These are phyloP conservation scores for Alnus glutinosa DNA, from an alignment of 306 rosid species.

Conservation along the genomic window DNA sequence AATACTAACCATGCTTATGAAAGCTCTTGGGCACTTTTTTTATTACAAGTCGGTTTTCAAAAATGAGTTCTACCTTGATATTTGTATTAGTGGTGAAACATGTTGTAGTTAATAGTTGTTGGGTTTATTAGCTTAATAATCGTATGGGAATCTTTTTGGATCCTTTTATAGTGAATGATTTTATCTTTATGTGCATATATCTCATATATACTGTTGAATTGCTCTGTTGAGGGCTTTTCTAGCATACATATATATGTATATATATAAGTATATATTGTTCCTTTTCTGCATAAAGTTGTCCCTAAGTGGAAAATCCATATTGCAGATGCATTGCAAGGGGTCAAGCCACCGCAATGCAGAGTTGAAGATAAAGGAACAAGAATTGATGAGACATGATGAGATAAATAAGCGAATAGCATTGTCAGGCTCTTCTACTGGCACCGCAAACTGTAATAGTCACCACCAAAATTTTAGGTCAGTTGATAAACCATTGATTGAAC, in stretches of 20 bases:
- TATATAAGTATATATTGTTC: no score
- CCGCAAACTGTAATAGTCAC: conserved; percentile 21
- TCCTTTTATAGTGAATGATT: not conserved
- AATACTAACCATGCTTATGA: no score
- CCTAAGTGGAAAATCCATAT: not conserved
- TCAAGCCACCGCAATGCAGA: conserved; percentile 33
- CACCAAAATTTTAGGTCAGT: conserved; percentile 25
- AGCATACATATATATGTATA: not conserved
- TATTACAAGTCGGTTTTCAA: no score
- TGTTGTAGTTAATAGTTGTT: no score
- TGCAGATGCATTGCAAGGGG: conserved; percentile 38
- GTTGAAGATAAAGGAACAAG: conserved; percentile 34
- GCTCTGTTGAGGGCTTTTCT: not conserved
- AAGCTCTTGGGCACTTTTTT: no score
- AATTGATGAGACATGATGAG: conserved; percentile 28
- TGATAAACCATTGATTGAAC: conserved; percentile 30
- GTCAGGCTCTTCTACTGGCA: conserved; percentile 26
- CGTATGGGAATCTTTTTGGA: not conserved
- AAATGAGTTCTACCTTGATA: no score
- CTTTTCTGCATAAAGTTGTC: not conserved
- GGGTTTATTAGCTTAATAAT: not conserved
- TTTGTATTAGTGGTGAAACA: no score
- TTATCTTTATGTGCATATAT: not conserved
- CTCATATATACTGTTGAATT: not conserved
- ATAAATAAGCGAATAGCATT: conserved; percentile 30